These are phyloP conservation scores for Lichtheimia ramosa DNA, from an alignment of 371 early-diverging fungal species.

Conservation along the genomic window DNA sequence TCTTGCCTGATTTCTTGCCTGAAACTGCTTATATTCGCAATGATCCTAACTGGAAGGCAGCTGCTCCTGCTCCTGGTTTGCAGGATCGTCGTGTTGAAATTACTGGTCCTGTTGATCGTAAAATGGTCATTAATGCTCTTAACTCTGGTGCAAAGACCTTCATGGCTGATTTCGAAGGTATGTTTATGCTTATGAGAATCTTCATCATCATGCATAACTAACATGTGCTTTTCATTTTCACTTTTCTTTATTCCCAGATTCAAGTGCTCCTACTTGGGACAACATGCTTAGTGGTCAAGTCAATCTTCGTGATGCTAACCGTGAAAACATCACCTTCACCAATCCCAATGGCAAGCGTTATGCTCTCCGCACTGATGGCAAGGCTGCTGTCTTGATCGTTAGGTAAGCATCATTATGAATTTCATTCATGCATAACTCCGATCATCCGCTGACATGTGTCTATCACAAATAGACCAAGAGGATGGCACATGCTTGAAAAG, in stretches of 20 bases:
- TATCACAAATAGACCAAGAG: constrained; percentile 73
- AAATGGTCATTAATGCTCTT: constrained; percentile 98
- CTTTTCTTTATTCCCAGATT: constrained; percentile 74
- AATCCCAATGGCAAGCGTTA: constrained; percentile 91
- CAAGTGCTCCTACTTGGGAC: constrained; percentile 91
- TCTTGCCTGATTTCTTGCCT: constrained; percentile 88
- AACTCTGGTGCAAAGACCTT: constrained; percentile 91
- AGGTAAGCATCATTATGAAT: constrained; percentile 49
- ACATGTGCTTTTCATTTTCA: constrained; percentile 15
- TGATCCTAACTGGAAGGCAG: constrained; percentile 87
- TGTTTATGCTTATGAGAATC: not conserved
- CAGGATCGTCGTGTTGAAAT: constrained; percentile 94
- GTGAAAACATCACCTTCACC: constrained; percentile 78
- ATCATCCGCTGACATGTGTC: not conserved
- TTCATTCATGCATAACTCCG: constrained; percentile 4
- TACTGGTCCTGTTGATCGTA: constrained; percentile 96
- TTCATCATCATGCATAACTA: not conserved
- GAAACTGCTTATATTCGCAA: constrained; percentile 89
- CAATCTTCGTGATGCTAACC: constrained; percentile 90
- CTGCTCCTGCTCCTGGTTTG: constrained; percentile 88
- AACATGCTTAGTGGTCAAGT: constrained; percentile 84
- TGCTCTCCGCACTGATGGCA: constrained; percentile 79
- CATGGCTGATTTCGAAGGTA: constrained; percentile 98
- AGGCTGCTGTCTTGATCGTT: constrained; percentile 84
- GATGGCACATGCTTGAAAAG: constrained; percentile 96